Evolutionary conservation across 805 yeast genomes (phyloP).

Genomic region (Diddensiella caesifluorescens): DNA sequence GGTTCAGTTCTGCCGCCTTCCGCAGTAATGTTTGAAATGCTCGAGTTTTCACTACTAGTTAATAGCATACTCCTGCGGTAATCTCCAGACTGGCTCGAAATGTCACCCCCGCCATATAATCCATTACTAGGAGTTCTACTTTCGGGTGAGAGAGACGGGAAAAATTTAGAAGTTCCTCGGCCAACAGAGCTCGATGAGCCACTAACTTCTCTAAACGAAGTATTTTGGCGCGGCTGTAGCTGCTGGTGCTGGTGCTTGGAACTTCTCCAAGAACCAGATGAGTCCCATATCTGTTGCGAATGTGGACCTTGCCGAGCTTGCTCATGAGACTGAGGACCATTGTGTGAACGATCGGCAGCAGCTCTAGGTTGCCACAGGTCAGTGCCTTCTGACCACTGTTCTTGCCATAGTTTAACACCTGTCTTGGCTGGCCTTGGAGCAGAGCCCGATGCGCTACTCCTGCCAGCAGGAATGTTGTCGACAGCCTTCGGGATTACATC

Average conservation of each 20-base stretch:
- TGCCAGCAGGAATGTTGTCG: constrained; percentile 2
- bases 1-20: too few species aligned
- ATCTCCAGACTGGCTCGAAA: too few species aligned
- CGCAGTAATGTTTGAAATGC: too few species aligned
- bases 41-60: too few species aligned
- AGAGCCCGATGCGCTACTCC: not conserved
- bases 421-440: constrained; percentile 8
- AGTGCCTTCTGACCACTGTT: not conserved
- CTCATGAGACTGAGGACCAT: not conserved
- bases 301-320: not conserved
- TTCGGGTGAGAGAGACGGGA: constrained; percentile 14
- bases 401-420: constrained; percentile 7
- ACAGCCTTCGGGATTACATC: constrained; percentile 5
- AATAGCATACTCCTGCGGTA: too few species aligned
- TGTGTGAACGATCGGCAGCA: too few species aligned
- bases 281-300: constrained; percentile 1
- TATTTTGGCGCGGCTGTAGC: not conserved
- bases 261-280: constrained; percentile 7
- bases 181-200: not conserved
- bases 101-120: too few species aligned
- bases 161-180: constrained; percentile 16
- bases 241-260: not conserved
- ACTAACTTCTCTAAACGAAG: not conserved
- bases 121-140: too few species aligned
- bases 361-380: too few species aligned